Evolutionary conservation across 345 rosid genomes (phyloP).

Genomic region (Abelmoschus esculentus): DNA sequence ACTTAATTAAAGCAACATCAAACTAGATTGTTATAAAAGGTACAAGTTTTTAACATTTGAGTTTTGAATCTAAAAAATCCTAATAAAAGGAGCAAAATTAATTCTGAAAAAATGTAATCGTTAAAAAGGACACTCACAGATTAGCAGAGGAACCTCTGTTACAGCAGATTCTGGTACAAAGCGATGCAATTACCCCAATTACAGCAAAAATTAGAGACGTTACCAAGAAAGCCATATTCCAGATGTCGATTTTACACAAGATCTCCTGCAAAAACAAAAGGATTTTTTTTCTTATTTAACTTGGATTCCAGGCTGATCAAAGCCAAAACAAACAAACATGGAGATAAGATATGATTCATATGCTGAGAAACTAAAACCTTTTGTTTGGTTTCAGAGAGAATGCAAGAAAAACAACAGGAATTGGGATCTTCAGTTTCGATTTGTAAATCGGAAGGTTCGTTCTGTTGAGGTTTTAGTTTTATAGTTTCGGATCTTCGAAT

Average conservation of each 20-base stretch:
- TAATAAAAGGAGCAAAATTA: background rate
- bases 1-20: background rate
- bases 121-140: constrained; percentile 40
- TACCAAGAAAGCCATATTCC: constrained; percentile 70
- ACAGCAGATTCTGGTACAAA: constrained; percentile 88
- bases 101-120: background rate
- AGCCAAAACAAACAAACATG: background rate
- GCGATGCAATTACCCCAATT: constrained; percentile 65
- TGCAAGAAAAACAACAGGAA: background rate
- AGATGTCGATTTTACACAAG: constrained; percentile 25
- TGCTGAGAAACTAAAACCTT: background rate
- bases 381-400: background rate
- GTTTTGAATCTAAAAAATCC: background rate
- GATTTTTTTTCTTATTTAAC: no score
- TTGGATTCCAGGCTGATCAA: background rate
- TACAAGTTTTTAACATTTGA: background rate
- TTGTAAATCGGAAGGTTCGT: background rate
- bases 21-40: background rate
- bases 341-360: background rate
- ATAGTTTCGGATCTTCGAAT: background rate
- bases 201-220: constrained; percentile 73
- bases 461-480: background rate
- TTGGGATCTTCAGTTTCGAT: background rate
- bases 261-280: constrained; percentile 17
- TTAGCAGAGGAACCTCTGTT: constrained; percentile 84